phyloP scores from a whole-genome alignment of 345 rosid genomes.

The Barbarea vulgaris region DNA sequence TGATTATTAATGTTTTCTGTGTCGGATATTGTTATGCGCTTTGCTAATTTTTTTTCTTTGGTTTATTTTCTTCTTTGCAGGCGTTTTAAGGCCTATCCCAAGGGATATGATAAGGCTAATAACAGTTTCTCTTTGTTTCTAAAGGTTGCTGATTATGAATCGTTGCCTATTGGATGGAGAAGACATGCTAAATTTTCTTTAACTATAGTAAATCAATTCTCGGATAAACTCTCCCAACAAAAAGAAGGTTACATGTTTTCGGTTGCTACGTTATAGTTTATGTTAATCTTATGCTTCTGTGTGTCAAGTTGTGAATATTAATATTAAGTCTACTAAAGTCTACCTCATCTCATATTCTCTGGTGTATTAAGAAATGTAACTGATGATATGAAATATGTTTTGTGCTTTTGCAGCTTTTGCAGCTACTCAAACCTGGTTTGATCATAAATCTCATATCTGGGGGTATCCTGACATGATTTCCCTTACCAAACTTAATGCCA shows the following conservation, averaged over 20 bases:
- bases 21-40: too few species aligned
- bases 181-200: too few species aligned
- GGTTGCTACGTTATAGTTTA: too few species aligned
- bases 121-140: conserved; percentile 72
- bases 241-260: not conserved
- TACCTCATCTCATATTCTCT: too few species aligned
- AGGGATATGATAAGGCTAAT: conserved; percentile 60
- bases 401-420: conserved; percentile 14
- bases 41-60: not conserved
- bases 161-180: conserved; percentile 80
- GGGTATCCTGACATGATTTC: not conserved
- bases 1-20: too few species aligned
- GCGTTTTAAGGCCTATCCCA: conserved; percentile 69
- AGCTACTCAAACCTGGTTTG: not conserved
- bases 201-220: conserved; percentile 60
- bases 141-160: conserved; percentile 62
- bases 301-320: not conserved
- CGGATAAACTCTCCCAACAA: not conserved
- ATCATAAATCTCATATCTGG: not conserved
- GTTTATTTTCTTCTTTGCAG: conserved; percentile 44
- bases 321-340: too few species aligned
- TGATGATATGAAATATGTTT: not conserved
- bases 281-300: not conserved
- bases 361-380: too few species aligned
- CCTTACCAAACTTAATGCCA: not conserved